phyloP scores from a whole-genome alignment of 352 stramenopile species.

The Phytophthora lateralis region DNA sequence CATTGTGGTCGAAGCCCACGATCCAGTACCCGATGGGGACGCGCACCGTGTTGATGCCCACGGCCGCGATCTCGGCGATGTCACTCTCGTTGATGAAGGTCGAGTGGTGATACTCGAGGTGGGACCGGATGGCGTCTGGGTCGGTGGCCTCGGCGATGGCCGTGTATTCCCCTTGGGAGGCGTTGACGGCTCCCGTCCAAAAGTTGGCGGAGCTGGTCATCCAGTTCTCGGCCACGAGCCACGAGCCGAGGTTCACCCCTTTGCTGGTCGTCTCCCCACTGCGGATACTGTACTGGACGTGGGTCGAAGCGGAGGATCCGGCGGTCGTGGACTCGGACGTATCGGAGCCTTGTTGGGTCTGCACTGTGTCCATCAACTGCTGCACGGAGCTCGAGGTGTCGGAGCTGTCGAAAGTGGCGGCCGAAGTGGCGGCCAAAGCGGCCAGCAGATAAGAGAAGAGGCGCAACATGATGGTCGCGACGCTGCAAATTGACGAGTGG shows the following conservation, averaged over 20 bases:
- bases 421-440: constrained; percentile 5
- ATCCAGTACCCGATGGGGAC: constrained; percentile 87
- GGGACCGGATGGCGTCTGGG: constrained; percentile 39
- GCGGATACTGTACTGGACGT: constrained; percentile 71
- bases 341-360: constrained; percentile 11
- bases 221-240: constrained; percentile 82
- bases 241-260: constrained; percentile 79
- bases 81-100: constrained; percentile 77
- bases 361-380: constrained; percentile 19
- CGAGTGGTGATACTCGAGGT: constrained; percentile 59
- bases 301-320: constrained; percentile 22
- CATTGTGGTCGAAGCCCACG: constrained; percentile 66
- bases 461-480: constrained; percentile 19
- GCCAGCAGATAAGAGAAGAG: constrained; percentile 11
- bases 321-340: constrained; percentile 2
- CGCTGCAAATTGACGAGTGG: constrained; percentile 22
- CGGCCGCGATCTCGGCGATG: constrained; percentile 59
- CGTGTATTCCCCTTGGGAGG: constrained; percentile 58
- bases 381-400: constrained; percentile 11
- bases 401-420: constrained; percentile 26
- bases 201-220: constrained; percentile 69
- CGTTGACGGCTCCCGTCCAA: constrained; percentile 49
- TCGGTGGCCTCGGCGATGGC: constrained; percentile 53
- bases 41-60: constrained; percentile 82
- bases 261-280: constrained; percentile 47